phyloP scores from a whole-genome alignment of 2,329 filamentous ascomycete genomes.

The Fusarium nygamai region DNA sequence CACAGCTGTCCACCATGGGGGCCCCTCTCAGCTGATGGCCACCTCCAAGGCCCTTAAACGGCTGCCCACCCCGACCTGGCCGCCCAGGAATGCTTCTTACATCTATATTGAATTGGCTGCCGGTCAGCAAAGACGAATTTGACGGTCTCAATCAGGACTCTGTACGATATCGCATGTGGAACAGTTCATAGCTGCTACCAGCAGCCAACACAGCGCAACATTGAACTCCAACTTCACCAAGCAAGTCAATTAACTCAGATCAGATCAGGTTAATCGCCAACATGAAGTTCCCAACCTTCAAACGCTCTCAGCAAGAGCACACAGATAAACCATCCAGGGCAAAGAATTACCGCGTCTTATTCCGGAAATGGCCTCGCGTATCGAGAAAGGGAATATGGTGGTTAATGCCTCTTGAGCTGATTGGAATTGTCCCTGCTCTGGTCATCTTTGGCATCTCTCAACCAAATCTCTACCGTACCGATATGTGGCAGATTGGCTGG shows the following conservation, averaged over 20 bases:
- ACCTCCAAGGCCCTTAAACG: slow-evolving; percentile 43
- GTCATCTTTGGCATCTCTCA: slow-evolving; percentile 78
- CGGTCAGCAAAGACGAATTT: slow-evolving; percentile 25
- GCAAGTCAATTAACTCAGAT: background rate
- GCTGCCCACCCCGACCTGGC: slow-evolving; percentile 37
- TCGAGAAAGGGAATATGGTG: slow-evolving; percentile 65
- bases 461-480: slow-evolving; percentile 76
- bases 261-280: slow-evolving; percentile 1
- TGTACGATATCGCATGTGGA: slow-evolving; percentile 27
- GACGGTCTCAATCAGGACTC: background rate
- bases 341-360: slow-evolving; percentile 63
- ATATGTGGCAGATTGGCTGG: slow-evolving; percentile 77
- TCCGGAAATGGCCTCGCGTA: slow-evolving; percentile 64
- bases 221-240: background rate
- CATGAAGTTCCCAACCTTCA: slow-evolving; percentile 41
- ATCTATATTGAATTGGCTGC: slow-evolving; percentile 20
- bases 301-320: slow-evolving; percentile 15
- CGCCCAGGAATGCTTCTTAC: slow-evolving; percentile 1
- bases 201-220: slow-evolving; percentile 23
- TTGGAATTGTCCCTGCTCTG: slow-evolving; percentile 71
- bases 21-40: slow-evolving; percentile 21
- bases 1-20: slow-evolving; percentile 21
- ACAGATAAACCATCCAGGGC: slow-evolving; percentile 26
- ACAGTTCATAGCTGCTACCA: slow-evolving; percentile 34
- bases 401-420: slow-evolving; percentile 73